Evolutionary conservation across 331 rosid species (phyloP).

Genomic region (Rhamnella rubrinervis): DNA sequence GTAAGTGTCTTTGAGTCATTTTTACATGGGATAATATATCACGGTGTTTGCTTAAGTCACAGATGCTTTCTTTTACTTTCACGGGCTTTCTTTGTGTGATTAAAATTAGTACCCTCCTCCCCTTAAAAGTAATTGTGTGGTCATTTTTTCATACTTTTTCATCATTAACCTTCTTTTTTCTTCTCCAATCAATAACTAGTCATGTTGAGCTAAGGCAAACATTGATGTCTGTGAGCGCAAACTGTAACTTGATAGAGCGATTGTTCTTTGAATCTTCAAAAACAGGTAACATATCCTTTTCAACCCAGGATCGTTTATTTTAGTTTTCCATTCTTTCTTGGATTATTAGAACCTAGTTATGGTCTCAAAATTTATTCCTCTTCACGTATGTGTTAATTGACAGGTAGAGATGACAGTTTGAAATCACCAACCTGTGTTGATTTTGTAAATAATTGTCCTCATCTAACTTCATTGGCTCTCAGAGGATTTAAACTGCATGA

Average conservation of each 20-base stretch:
- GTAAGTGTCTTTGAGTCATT: slow-evolving; percentile 54
- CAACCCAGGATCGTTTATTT: background rate
- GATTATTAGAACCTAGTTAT: slow-evolving; percentile 4
- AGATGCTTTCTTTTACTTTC: no score
- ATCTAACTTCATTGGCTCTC: slow-evolving; percentile 77
- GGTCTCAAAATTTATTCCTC: slow-evolving; percentile 30
- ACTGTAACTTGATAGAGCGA: slow-evolving; percentile 85
- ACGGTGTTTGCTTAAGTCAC: no score
- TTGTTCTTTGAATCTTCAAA: slow-evolving; percentile 89
- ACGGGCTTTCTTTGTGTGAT: no score
- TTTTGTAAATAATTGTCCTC: slow-evolving; percentile 71
- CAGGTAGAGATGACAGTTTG: slow-evolving; percentile 99
- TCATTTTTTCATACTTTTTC: no score
- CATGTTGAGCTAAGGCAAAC: slow-evolving; percentile 96
- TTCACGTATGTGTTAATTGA: slow-evolving; percentile 25
- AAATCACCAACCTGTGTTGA: slow-evolving; percentile 73
- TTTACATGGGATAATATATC: background rate
- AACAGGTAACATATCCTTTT: slow-evolving; percentile 55
- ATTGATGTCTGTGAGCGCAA: slow-evolving; percentile 74
- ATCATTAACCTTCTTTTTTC: slow-evolving; percentile 9
- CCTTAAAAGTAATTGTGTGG: no score
- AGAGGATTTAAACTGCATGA: slow-evolving; percentile 96
- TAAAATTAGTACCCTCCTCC: no score
- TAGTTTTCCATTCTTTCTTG: no score
- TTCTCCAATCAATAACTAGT: slow-evolving; percentile 30